A percentile compares a stretch with the other conserved stretches of the same genome.
Conservation (phyloP, 768 basidiomycete genomes). For the Rhodotorula taiwanensis region DNA sequence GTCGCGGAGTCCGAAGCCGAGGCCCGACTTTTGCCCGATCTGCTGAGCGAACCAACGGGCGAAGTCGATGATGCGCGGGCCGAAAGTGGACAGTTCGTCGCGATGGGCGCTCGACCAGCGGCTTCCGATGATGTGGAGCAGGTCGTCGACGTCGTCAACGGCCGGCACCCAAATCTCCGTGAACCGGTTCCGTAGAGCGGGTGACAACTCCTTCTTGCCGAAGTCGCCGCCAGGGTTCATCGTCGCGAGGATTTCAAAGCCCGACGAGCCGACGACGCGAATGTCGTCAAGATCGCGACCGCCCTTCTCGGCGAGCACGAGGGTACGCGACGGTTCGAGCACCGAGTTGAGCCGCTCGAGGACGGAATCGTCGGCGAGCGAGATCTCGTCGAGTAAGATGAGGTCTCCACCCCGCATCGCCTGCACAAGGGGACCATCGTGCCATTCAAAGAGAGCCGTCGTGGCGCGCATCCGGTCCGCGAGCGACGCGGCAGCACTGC, state of each 20-base stretch:
- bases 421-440: conserved; percentile 88
- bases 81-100: conserved; percentile 53
- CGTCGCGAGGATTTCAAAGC: conserved; percentile 86
- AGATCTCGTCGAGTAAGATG: conserved; percentile 92
- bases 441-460: conserved; percentile 89
- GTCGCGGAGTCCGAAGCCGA: conserved; percentile 73
- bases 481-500: conserved; percentile 18
- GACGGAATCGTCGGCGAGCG: conserved; percentile 94
- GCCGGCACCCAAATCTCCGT: conserved; percentile 98
- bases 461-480: conserved; percentile 50
- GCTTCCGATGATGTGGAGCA: conserved; percentile 66
- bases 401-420: conserved; percentile 81
- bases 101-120: conserved; percentile 56
- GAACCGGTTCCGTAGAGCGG: conserved; percentile 91
- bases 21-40: conserved; percentile 53
- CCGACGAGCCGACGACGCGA: conserved; percentile 57
- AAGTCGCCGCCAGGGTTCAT: conserved; percentile 99
- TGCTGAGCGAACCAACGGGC: conserved; percentile 67
- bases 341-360: conserved; percentile 95
- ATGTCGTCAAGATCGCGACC: conserved; percentile 65
- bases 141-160: conserved; percentile 64
- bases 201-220: conserved; percentile 97
- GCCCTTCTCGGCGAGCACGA: conserved; percentile 88
- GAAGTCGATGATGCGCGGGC: conserved; percentile 64
- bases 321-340: conserved; percentile 77